Base-by-base conservation (phyloP, 306 rosid species). In the Lathyrus oleraceus region DNA sequence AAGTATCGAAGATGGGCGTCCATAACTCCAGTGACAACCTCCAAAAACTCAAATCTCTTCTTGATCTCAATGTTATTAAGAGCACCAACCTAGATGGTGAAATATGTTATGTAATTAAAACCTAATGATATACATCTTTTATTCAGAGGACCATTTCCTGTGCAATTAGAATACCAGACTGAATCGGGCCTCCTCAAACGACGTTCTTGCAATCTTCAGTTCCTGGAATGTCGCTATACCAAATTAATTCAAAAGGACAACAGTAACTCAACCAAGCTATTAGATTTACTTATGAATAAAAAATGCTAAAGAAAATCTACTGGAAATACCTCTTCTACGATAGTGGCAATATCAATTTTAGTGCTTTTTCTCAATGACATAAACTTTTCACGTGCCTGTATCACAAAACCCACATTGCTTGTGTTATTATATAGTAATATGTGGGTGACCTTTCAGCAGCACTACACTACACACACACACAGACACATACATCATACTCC, bases 381-480 rank as follows among this genome's bases (percentile, higher is more conserved):
- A 86, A 90, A 87, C 86, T 83, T 90, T 43, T 87, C 96, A 0
- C 96, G 95, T 61, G 96, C 88, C 96, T 90, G 91, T 52, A 56
- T 45, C 74, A 77, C 64, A 83, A 76, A 83, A 64, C 59, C 61
- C 63, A 42, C 70, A 63, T 79, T 30, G 62, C 61, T 76, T 25
- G 25, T 44, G 32, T 68, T 67, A 75, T 38, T 62, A 70, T 43
- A 25, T 57, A 44, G 25, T 69, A 35, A 66, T 44, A 61, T 30
- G 48, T 66, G 67, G 19, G 71, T 19, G 28, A 63, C 54, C 27
- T 63, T 73, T 72, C 49, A 54, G 67, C 36, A 76, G 27, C 38
- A 60, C 17, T 65, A 32, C 17, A 67, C 40, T 6, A 63, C 44
- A 38, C 48, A 38, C 61, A 35, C 35, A 68, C 21, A 53, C 51